Evolutionary conservation across 768 basidiomycete genomes (phyloP).

Genomic region (Crucibulum laeve): DNA sequence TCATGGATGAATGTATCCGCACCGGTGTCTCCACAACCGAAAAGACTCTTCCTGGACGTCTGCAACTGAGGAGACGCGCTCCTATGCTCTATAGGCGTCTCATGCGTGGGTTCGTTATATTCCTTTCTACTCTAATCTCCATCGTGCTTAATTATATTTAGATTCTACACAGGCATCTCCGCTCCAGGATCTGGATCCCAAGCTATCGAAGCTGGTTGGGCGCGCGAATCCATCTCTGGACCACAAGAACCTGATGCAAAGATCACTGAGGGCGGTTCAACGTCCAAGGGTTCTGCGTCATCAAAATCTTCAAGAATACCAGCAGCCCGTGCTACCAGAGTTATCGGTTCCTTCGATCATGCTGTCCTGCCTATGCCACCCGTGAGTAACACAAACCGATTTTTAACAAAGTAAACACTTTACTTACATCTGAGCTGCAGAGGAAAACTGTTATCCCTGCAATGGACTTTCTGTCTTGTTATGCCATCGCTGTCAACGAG

Average conservation of each 20-base stretch:
- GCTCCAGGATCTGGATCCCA: slow-evolving; percentile 20
- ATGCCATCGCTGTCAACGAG: slow-evolving; percentile 94
- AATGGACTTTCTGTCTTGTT: slow-evolving; percentile 90
- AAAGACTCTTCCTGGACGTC: slow-evolving; percentile 79
- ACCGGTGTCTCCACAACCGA: slow-evolving; percentile 80
- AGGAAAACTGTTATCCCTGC: slow-evolving; percentile 86
- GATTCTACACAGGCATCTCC: slow-evolving; percentile 47
- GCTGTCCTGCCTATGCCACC: slow-evolving; percentile 78
- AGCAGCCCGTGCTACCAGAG: slow-evolving; percentile 30
- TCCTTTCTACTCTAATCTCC: neutral
- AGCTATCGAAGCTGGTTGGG: slow-evolving; percentile 23
- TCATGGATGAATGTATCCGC: slow-evolving; percentile 91
- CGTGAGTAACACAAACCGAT: slow-evolving; percentile 34
- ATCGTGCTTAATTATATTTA: slow-evolving; percentile 8
- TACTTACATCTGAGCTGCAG: slow-evolving; percentile 28
- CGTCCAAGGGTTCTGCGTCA: neutral
- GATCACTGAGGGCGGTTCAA: neutral
- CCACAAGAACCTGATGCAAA: slow-evolving; percentile 7
- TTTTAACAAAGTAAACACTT: neutral
- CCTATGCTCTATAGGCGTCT: slow-evolving; percentile 86
- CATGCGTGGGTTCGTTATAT: slow-evolving; percentile 69
- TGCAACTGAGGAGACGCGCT: slow-evolving; percentile 76
- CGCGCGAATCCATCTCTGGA: slow-evolving; percentile 12
- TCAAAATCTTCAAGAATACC: slow-evolving; percentile 6
- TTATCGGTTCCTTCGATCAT: slow-evolving; percentile 79